phyloP scores from a whole-genome alignment of 1,284 basidiomycete genomes.

The Rhodofomes roseus region DNA sequence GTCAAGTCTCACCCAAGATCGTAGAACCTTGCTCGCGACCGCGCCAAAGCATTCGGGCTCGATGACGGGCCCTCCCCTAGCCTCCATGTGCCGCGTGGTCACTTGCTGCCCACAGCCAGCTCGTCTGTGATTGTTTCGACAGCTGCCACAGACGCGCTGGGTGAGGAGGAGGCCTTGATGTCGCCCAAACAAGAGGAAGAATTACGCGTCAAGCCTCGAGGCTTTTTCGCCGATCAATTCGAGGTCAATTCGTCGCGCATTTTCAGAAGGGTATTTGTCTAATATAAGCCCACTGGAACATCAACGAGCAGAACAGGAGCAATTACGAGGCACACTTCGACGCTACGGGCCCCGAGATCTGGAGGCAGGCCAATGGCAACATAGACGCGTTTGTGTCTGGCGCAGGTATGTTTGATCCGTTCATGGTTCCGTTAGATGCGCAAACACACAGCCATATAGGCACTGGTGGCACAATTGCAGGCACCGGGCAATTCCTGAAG shows the following conservation, averaged over 20 bases:
- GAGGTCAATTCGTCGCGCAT: constrained; percentile 46
- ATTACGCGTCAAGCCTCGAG: constrained; percentile 49
- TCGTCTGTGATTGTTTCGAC: constrained; percentile 55
- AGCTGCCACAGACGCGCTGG: constrained; percentile 36
- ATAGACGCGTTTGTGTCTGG: constrained; percentile 92
- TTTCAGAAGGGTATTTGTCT: not conserved
- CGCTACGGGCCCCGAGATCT: constrained; percentile 94
- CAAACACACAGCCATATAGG: constrained; percentile 38
- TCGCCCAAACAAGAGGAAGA: constrained; percentile 39
- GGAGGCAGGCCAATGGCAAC: constrained; percentile 84
- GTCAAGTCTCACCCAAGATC: no score
- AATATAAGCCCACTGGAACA: not conserved
- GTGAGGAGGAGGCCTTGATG: constrained; percentile 35
- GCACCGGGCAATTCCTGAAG: constrained; percentile 80
- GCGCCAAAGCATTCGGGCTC: constrained; percentile 69
- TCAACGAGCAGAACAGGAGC: constrained; percentile 63
- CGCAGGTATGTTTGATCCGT: constrained; percentile 65
- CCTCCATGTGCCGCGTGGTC: constrained; percentile 12
- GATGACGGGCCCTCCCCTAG: constrained; percentile 27
- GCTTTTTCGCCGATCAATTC: constrained; percentile 94
- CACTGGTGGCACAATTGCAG: constrained; percentile 94
- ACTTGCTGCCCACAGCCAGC: constrained; percentile 24
- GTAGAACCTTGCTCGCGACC: constrained; percentile 79
- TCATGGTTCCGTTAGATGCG: no score
- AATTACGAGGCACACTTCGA: constrained; percentile 90